Evolutionary conservation across 75 land plant genomes (phyloP), one percentile per base, ranked within the genome.

Genomic region (Selaginella tamariscina): DNA sequence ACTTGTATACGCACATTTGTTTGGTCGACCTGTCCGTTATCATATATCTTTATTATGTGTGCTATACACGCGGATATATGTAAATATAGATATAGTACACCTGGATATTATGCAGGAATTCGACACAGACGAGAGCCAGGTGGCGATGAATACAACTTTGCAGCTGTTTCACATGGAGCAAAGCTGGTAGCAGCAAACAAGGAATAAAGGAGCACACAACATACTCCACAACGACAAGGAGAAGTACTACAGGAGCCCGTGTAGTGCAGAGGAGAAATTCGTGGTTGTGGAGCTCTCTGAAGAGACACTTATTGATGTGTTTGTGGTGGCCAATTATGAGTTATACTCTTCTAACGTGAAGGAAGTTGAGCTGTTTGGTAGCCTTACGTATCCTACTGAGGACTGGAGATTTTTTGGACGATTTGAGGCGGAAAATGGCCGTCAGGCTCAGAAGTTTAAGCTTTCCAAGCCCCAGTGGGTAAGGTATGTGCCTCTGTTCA

Each of bases 281-380:
- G 85, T 92, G 56, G 76, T n/a, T n/a, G 67, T 92, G 32, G 95
- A 92, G 65, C 90, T 92, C 63, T 80, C 90, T 13, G 89, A 86
- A 31, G 95, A 92, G 65, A 92, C 95, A 27, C 64, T 89, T 0
- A 85, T 92, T 54, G 84, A 84, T 62, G 67, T 77, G 1, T 71
- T 92, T 21, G 84, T 77, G 33, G 78, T 92, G 56, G 94, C 87
- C 32, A 89, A 92, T 62, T 80, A 80, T 67, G 97, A 92, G 56
- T 93, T 89, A 70, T 83, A 92, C 55, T 86, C 94, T 64, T 88
- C 97, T 1, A 92, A 84, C 71, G 73, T 92, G 21, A 92, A 82
- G 66, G 82, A 89, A 24, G 84, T 92, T 75, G 86, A 84, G 66
- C 59, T 92, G 33, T 69, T 74, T 32, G 89, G 97, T 27, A 89